phyloP scores from a whole-genome alignment of 176 grass and related monocot genomes.

The Musa beccarii region DNA sequence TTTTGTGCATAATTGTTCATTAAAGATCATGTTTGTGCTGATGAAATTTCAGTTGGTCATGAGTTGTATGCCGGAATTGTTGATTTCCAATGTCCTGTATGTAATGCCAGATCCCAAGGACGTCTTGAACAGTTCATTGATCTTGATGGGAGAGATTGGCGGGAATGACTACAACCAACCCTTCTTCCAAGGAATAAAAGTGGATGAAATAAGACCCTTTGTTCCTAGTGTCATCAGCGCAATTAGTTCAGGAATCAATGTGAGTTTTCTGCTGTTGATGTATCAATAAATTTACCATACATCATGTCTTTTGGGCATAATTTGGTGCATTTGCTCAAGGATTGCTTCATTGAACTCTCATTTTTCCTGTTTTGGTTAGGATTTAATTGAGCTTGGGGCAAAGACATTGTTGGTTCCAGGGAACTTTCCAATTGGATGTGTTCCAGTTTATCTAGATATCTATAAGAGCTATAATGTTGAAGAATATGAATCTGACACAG shows the following conservation, averaged over 20 bases:
- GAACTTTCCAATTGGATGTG: constrained; percentile 14
- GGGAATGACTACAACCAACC: constrained; percentile 96
- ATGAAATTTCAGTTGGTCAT: neutral
- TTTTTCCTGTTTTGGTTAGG: neutral
- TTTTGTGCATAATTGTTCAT: neutral
- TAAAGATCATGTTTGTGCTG: neutral
- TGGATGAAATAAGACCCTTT: constrained; percentile 53
- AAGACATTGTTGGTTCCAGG: constrained; percentile 17
- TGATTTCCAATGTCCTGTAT: constrained; percentile 16
- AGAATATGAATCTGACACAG: constrained; percentile 6
- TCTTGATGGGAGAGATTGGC: constrained; percentile 79
- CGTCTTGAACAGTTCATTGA: constrained; percentile 67
- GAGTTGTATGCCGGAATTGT: neutral
- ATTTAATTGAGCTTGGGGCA: constrained; percentile 2
- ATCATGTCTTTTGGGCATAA: neutral
- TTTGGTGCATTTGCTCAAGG: neutral
- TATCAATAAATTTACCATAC: neutral
- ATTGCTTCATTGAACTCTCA: neutral
- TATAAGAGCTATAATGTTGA: neutral
- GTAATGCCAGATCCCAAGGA: constrained; percentile 41
- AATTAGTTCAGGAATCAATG: constrained; percentile 39
- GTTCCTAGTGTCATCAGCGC: constrained; percentile 62
- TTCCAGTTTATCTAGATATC: constrained; percentile 11
- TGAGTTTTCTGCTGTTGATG: constrained; percentile 11
- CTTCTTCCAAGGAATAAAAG: constrained; percentile 52